phyloP scores from a whole-genome alignment of 1,284 basidiomycete genomes.

The Ganoderma lucidum region DNA sequence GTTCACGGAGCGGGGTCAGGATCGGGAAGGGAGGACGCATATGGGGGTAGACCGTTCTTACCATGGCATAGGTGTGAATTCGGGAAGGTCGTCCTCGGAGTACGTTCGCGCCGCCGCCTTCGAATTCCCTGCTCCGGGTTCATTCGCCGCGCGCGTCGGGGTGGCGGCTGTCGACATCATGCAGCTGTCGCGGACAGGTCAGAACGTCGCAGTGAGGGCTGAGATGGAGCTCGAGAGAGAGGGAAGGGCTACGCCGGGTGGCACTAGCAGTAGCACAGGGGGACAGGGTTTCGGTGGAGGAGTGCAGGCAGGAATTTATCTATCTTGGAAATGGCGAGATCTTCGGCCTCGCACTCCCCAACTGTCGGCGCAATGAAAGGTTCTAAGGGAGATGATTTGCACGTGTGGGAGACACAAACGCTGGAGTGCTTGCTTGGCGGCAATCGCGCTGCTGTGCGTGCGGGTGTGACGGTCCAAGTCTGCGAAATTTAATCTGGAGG shows the following conservation, averaged over 20 bases:
- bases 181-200: conserved; percentile 1
- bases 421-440: conserved; percentile 13
- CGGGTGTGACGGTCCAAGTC: conserved; percentile 14
- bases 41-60: conserved; percentile 13
- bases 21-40: background rate
- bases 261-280: conserved; percentile 6
- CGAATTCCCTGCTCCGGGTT: background rate
- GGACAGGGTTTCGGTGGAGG: background rate
- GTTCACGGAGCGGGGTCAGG: background rate
- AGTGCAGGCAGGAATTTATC: conserved; percentile 26
- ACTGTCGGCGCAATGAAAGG: conserved; percentile 29
- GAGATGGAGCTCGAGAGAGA: background rate
- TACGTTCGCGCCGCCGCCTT: conserved; percentile 13
- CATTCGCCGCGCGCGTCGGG: background rate
- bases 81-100: conserved; percentile 49
- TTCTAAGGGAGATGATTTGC: conserved; percentile 27
- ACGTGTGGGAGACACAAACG: conserved; percentile 25
- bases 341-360: conserved; percentile 26
- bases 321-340: conserved; percentile 29
- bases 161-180: conserved; percentile 3
- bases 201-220: background rate
- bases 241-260: background rate
- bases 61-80: conserved; percentile 55
- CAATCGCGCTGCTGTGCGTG: conserved; percentile 18
- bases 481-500: conserved; percentile 10